Conservation (phyloP, 352 stramenopile species). For the Peronosclerospora sorghi region DNA sequence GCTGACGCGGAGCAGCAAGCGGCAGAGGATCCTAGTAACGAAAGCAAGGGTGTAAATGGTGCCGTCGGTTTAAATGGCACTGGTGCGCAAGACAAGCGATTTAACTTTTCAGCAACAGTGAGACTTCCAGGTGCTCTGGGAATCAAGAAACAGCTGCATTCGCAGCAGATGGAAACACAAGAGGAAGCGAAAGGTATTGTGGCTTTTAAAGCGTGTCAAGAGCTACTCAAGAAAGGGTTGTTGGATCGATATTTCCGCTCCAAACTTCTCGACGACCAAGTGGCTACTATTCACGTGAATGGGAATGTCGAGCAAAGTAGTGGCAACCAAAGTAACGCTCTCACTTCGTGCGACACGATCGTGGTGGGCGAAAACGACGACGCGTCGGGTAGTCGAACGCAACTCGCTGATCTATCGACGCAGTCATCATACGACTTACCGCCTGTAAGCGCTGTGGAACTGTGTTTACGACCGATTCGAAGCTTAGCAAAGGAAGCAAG, state of each 20-base stretch:
- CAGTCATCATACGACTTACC: slow-evolving; percentile 81
- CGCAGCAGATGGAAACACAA: slow-evolving; percentile 46
- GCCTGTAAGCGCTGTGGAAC: slow-evolving; percentile 56
- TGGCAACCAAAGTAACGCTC: slow-evolving; percentile 1
- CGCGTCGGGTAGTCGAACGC: slow-evolving; percentile 2
- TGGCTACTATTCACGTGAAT: slow-evolving; percentile 25
- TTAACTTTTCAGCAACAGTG: slow-evolving; percentile 54
- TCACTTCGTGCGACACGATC: slow-evolving; percentile 21
- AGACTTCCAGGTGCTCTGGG: slow-evolving; percentile 42
- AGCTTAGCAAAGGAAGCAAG: slow-evolving; percentile 24
- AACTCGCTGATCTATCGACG: slow-evolving; percentile 59
- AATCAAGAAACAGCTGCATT: slow-evolving; percentile 55
- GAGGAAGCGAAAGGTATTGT: slow-evolving; percentile 71
- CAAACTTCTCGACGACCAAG: slow-evolving; percentile 44
- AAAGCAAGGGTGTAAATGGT: slow-evolving; percentile 11
- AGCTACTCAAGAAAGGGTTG: slow-evolving; percentile 54
- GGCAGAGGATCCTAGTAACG: slow-evolving; percentile 5
- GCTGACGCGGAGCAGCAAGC: slow-evolving; percentile 25
- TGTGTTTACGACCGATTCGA: slow-evolving; percentile 57
- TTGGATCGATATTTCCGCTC: slow-evolving; percentile 67
- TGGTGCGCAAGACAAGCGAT: slow-evolving; percentile 19
- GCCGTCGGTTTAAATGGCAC: not conserved
- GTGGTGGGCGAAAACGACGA: slow-evolving; percentile 23
- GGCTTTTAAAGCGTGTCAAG: slow-evolving; percentile 69
- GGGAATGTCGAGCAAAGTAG: slow-evolving; percentile 1